Percentiles rank a stretch among this genome's conserved stretches.
These are phyloP conservation scores for Nephelium lappaceum DNA, from an alignment of 345 rosid genomes.

Conservation along the genomic window DNA sequence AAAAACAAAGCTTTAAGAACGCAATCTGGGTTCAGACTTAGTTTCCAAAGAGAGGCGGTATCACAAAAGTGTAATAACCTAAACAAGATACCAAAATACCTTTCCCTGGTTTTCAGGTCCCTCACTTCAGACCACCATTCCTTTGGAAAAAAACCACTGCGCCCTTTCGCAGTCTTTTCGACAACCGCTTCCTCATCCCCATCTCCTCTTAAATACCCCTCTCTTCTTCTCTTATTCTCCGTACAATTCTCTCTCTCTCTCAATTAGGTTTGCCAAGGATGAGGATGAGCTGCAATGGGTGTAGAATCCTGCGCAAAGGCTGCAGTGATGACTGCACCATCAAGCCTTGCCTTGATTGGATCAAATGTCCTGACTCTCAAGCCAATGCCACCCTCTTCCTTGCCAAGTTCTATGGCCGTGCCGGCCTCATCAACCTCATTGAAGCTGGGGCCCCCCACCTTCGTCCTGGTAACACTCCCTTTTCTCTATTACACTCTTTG, in stretches of 20 bases:
- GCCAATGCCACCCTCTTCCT: conserved; percentile 78
- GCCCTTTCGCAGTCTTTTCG: background rate
- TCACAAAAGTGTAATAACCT: conserved; percentile 5
- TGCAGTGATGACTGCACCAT: conserved; percentile 64
- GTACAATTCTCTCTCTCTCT: background rate
- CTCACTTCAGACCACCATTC: background rate
- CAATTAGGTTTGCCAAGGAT: background rate
- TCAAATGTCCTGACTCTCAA: conserved; percentile 62
- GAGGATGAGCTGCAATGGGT: conserved; percentile 76
- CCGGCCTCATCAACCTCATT: conserved; percentile 71
- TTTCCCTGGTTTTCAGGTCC: conserved; percentile 33
- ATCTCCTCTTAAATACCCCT: conserved; percentile 5
- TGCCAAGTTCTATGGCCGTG: conserved; percentile 77
- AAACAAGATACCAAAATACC: conserved; percentile 18
- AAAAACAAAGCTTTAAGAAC: background rate
- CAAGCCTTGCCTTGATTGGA: conserved; percentile 75
- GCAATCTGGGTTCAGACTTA: conserved; percentile 8
- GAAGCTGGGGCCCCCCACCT: conserved; percentile 62
- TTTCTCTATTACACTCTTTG: no score
- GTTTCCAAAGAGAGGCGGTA: conserved; percentile 14
- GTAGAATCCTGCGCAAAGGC: conserved; percentile 71
- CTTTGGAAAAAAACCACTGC: conserved; percentile 31
- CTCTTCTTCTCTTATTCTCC: conserved; percentile 1
- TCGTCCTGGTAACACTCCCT: conserved; percentile 51
- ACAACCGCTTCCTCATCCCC: background rate